phyloP scores from a whole-genome alignment of 768 basidiomycete genomes.

The Leccinum olivaceopallidum region DNA sequence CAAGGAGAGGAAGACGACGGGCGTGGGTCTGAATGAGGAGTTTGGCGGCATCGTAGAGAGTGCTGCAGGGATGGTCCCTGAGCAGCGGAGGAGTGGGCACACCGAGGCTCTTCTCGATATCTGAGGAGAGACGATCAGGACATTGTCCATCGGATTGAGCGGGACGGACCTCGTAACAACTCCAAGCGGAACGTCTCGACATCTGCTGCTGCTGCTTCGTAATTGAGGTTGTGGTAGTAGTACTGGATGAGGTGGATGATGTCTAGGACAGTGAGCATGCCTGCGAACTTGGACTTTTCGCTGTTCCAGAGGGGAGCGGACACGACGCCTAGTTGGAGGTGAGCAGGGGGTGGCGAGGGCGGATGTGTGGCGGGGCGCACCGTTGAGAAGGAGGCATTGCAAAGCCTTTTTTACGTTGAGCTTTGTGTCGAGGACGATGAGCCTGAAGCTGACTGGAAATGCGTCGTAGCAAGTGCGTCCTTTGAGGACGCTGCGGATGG shows the following conservation, averaged over 20 bases:
- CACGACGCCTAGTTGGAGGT: slow-evolving; percentile 71
- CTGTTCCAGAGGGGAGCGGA: slow-evolving; percentile 99
- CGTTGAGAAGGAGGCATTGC: slow-evolving; percentile 82
- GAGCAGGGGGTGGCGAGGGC: neutral
- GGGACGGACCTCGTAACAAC: slow-evolving; percentile 73
- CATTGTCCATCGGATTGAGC: slow-evolving; percentile 7
- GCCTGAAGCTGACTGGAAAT: slow-evolving; percentile 93
- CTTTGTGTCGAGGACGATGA: slow-evolving; percentile 96
- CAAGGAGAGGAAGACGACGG: slow-evolving; percentile 89
- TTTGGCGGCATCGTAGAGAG: slow-evolving; percentile 88
- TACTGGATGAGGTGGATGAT: slow-evolving; percentile 99
- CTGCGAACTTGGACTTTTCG: slow-evolving; percentile 87
- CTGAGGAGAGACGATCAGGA: slow-evolving; percentile 41
- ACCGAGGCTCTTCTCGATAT: slow-evolving; percentile 89
- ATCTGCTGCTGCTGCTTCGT: slow-evolving; percentile 82
- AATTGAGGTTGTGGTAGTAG: slow-evolving; percentile 85
- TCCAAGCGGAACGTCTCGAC: slow-evolving; percentile 93
- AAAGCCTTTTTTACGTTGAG: slow-evolving; percentile 95
- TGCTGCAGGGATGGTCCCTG: slow-evolving; percentile 82
- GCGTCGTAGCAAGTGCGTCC: slow-evolving; percentile 92
- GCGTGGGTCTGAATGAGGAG: slow-evolving; percentile 95
- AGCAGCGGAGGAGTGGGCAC: slow-evolving; percentile 92
- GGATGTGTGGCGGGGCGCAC: slow-evolving; percentile 34
- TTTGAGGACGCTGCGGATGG: slow-evolving; percentile 82
- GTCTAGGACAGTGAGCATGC: slow-evolving; percentile 99